Conservation (phyloP, 1,139 yeast species). For the Magnusiomyces paraingens region DNA sequence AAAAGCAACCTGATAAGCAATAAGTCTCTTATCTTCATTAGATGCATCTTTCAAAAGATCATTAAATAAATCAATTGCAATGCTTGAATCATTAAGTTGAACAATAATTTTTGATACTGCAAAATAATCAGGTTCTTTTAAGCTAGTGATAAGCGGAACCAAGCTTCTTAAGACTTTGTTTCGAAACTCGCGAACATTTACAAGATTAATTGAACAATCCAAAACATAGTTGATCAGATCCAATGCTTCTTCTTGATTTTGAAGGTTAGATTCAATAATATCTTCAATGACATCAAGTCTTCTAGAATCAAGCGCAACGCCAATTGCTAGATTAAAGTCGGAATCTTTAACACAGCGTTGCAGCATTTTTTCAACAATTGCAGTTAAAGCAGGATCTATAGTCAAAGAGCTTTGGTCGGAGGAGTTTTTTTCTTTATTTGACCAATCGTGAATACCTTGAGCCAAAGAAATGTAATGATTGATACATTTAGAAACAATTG, state of each 20-base stretch:
- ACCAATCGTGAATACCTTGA: conserved; percentile 46
- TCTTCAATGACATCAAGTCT: conserved; percentile 73
- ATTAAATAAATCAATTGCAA: conserved; percentile 65
- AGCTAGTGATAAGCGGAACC: conserved; percentile 51
- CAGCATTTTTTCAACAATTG: conserved; percentile 82
- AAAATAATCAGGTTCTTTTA: conserved; percentile 65
- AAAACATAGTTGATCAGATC: conserved; percentile 66
- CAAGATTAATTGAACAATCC: conserved; percentile 62
- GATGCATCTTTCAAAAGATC: conserved; percentile 42
- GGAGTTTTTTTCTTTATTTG: conserved; percentile 19
- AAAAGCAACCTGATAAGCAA: conserved; percentile 92
- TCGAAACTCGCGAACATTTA: conserved; percentile 61
- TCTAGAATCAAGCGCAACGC: conserved; percentile 83
- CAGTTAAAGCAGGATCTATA: conserved; percentile 58
- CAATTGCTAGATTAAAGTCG: conserved; percentile 78
- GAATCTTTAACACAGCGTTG: conserved; percentile 64
- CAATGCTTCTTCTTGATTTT: conserved; percentile 36
- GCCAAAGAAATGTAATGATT: conserved; percentile 68
- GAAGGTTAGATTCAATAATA: conserved; percentile 46
- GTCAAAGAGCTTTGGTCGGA: conserved; percentile 12
- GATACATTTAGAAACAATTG: conserved; percentile 89
- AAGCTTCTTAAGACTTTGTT: conserved; percentile 55
- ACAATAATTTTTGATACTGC: conserved; percentile 81
- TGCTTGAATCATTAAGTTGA: conserved; percentile 67
- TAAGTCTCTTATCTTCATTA: conserved; percentile 37